Evolutionary conservation across 176 grass and related monocot genomes (phyloP).

Genomic region (Avena atlantica): DNA sequence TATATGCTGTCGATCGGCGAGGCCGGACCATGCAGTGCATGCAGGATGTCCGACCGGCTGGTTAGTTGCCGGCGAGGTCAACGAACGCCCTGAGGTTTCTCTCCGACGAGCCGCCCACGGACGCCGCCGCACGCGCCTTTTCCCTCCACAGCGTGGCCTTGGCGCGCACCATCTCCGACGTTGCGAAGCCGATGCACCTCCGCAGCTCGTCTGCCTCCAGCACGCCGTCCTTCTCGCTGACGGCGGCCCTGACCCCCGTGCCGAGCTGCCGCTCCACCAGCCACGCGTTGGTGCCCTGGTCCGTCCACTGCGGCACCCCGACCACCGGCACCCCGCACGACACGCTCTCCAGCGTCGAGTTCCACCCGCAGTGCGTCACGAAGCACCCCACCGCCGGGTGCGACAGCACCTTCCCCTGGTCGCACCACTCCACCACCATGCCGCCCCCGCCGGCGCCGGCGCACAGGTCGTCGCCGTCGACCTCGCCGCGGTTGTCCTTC

Average conservation of each 20-base stretch:
- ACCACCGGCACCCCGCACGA: constrained; percentile 64
- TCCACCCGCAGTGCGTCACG: constrained; percentile 85
- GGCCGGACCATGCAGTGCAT: background rate
- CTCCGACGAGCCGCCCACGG: constrained; percentile 54
- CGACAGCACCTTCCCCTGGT: constrained; percentile 63
- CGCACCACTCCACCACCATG: constrained; percentile 82
- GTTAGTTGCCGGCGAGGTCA: constrained; percentile 33
- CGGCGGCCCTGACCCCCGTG: constrained; percentile 55
- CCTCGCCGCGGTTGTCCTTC: constrained; percentile 56
- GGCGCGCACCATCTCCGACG: constrained; percentile 54
- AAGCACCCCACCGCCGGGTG: constrained; percentile 78
- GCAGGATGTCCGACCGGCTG: background rate
- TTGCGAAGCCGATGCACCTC: constrained; percentile 52
- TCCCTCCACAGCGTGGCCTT: constrained; percentile 60
- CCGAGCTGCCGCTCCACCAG: constrained; percentile 65
- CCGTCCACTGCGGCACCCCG: constrained; percentile 67
- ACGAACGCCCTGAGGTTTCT: constrained; percentile 60
- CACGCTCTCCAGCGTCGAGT: constrained; percentile 71
- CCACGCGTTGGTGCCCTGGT: constrained; percentile 75
- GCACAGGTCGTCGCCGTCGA: background rate
- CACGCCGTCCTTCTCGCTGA: constrained; percentile 49
- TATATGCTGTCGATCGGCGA: background rate
- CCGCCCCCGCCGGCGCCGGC: constrained; percentile 36
- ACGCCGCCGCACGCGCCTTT: constrained; percentile 44
- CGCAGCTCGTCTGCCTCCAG: constrained; percentile 63